A percentile compares a stretch with the other conserved stretches of the same genome.
phyloP scores from a whole-genome alignment of 148 eudicot species.

The Amaranthus palmeri region DNA sequence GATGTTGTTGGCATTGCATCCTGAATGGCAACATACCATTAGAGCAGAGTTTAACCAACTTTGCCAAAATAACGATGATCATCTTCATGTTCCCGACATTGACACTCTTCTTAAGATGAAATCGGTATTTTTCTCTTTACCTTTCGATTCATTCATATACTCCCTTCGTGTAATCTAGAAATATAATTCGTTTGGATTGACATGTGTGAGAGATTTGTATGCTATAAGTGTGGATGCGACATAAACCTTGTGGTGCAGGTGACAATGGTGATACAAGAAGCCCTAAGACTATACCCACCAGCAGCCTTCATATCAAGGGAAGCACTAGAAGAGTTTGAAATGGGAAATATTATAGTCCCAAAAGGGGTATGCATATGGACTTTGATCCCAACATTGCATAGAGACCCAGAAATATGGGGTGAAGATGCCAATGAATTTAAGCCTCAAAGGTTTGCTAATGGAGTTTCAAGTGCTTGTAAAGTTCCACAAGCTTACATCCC shows the following conservation, averaged over 20 bases:
- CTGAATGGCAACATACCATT: constrained; percentile 68
- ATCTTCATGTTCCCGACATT: constrained; percentile 25
- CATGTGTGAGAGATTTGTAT: too few species aligned
- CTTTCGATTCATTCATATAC: background rate
- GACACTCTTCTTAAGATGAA: constrained; percentile 63
- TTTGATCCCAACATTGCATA: constrained; percentile 73
- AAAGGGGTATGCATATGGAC: constrained; percentile 87
- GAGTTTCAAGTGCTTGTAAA: constrained; percentile 62
- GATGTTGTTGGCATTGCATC: constrained; percentile 66
- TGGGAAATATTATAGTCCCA: constrained; percentile 56
- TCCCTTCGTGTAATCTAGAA: too few species aligned
- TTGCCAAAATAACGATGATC: constrained; percentile 21
- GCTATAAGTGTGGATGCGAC: too few species aligned
- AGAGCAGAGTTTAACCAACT: constrained; percentile 43
- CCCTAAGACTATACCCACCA: constrained; percentile 69
- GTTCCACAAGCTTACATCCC: constrained; percentile 75
- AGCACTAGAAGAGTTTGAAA: constrained; percentile 56
- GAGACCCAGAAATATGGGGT: constrained; percentile 72
- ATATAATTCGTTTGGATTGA: too few species aligned
- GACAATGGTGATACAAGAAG: constrained; percentile 84
- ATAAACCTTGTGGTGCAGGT: too few species aligned
- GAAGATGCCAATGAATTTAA: constrained; percentile 58
- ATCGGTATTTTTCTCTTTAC: constrained; percentile 36
- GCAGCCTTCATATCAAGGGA: constrained; percentile 87
- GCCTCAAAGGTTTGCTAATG: constrained; percentile 67